Evolutionary conservation across 768 basidiomycete species (phyloP).

Genomic region (Russula virescens): DNA sequence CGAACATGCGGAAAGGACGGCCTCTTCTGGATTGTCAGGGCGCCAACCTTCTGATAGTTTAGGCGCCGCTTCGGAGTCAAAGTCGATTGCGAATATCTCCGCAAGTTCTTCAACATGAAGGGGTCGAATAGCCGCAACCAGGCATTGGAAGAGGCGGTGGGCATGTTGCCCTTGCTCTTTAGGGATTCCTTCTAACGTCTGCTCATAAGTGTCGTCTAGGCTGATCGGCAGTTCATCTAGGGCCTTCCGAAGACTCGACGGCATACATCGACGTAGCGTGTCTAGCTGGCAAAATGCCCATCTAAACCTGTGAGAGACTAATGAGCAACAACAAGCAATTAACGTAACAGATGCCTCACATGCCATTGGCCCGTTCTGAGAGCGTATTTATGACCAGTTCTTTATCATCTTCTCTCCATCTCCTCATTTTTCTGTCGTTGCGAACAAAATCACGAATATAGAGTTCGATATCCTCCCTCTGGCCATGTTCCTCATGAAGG

Average conservation of each 20-base stretch:
- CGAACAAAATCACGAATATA: background rate
- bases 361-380: background rate
- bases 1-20: background rate
- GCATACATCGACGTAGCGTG: background rate
- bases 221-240: background rate
- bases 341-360: background rate
- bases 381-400: background rate
- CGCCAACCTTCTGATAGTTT: background rate
- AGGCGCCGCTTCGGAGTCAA: background rate
- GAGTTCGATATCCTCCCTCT: constrained; percentile 2
- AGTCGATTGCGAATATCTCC: constrained; percentile 1
- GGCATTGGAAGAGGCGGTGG: background rate
- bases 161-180: background rate
- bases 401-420: constrained; percentile 2
- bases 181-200: background rate
- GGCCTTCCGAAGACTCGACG: background rate
- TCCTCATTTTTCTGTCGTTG: background rate
- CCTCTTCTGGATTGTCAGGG: background rate
- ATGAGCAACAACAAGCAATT: background rate
- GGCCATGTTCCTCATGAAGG: constrained; percentile 9
- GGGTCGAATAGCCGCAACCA: background rate
- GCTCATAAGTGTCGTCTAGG: constrained; percentile 2
- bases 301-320: background rate
- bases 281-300: constrained; percentile 2
- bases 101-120: constrained; percentile 4